Evolutionary conservation across 2,329 filamentous ascomycete species (phyloP), one percentile per base, ranked within the genome.

Genomic region (Bimuria novae-zelandiae): DNA sequence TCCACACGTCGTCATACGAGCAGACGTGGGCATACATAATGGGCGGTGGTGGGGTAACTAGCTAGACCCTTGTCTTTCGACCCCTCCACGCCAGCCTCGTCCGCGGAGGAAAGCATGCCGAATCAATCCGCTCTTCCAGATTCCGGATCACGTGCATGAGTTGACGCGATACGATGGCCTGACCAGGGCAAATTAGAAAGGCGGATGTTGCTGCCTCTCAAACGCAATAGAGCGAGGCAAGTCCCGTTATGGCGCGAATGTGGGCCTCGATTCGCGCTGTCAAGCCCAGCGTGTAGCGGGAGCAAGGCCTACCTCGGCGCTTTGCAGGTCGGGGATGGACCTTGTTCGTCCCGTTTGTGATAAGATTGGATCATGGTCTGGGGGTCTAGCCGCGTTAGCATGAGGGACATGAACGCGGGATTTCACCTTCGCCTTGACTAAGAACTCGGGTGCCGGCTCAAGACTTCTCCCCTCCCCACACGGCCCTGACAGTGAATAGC

Each of bases 381-480:
- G 19, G 11, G 10, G 12, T 27, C 43, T 46, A 46, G 43, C 43
- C 43, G 43, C 43, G 43, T 46, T 27, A 35, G 29, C 43, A 46
- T 8, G 25, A 44, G n/a, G 41, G 17, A 42, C 33, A 29, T 29
- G 27, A 27, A 44, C 41, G 41, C 22, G 23, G 19, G 33, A 44
- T n/a, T 44, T 27, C 42, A 44, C 27, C 19, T 11, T 22, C 17
- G 45, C 25, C 17, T 40, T 48, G 45, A 48, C 45, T 39, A 48
- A 48, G 43, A 30, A 5, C 33, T 37, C 35, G 16, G 35, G 21
- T 32, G 29, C 22, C 29, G 29, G 43, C 43, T 37, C 21, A 29
- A 10, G 30, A 12, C 11, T 37, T 19, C 22, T 25, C 23, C 8
- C 22, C 44, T 37, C 44, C 44, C 44, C 44, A 47, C 44, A 47